A percentile compares a stretch with the other conserved stretches of the same genome.
Evolutionary conservation across 345 rosid genomes (phyloP).

Genomic region (Lepidium aucheri): DNA sequence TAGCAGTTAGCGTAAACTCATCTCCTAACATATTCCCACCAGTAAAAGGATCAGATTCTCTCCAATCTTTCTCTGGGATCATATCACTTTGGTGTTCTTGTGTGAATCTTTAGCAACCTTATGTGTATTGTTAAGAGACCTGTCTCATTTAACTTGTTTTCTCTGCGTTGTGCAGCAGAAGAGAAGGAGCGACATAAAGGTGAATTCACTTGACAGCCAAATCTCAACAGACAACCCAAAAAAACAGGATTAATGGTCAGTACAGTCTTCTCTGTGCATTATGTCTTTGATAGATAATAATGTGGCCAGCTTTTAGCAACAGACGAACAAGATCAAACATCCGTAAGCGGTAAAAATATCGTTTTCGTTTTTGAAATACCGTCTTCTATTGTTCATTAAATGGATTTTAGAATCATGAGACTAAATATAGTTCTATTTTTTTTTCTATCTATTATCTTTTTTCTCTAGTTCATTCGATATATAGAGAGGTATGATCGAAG

Average conservation of each 20-base stretch:
- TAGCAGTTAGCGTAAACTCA: background rate
- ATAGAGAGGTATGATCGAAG: background rate
- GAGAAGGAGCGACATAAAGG: slow-evolving; percentile 3
- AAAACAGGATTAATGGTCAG: slow-evolving; percentile 6
- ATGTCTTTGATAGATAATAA: slow-evolving; percentile 19
- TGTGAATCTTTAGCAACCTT: background rate
- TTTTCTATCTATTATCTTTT: background rate
- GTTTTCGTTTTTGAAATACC: background rate
- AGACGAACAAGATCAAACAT: slow-evolving; percentile 9
- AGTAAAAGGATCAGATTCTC: slow-evolving; percentile 3
- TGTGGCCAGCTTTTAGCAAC: slow-evolving; percentile 11
- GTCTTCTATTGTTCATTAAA: slow-evolving; percentile 9
- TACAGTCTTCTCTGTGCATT: slow-evolving; percentile 18
- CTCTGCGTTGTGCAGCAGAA: slow-evolving; percentile 7
- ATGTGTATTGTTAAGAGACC: background rate
- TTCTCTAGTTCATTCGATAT: background rate
- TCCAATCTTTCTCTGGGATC: background rate
- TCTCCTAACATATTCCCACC: background rate
- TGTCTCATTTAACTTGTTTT: background rate
- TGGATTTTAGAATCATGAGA: slow-evolving; percentile 8
- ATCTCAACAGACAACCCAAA: background rate
- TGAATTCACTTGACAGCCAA: background rate
- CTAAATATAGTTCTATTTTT: background rate
- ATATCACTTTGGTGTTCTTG: background rate
- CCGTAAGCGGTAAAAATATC: background rate